These are phyloP conservation scores for Manihot esculenta DNA, from an alignment of 441 rosid species.

Conservation along the genomic window DNA sequence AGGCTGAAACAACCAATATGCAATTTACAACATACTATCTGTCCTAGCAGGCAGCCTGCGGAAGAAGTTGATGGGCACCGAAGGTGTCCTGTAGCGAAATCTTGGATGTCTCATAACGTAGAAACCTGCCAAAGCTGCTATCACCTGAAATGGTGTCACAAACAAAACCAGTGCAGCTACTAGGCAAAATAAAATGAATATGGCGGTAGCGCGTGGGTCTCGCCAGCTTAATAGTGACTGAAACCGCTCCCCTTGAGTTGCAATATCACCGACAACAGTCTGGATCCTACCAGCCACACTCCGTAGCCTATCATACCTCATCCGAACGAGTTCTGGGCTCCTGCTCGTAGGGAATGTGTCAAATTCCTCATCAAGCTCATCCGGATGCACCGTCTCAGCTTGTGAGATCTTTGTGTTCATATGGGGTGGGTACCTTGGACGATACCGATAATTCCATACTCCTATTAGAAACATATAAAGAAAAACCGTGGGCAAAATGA, in stretches of 20 bases:
- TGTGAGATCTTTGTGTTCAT: constrained; percentile 94
- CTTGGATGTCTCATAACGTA: constrained; percentile 87
- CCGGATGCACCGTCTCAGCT: constrained; percentile 81
- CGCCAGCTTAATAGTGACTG: constrained; percentile 92
- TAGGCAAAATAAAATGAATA: constrained; percentile 66
- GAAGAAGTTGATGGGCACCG: constrained; percentile 86
- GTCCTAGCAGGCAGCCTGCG: constrained; percentile 83
- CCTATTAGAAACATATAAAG: constrained; percentile 95
- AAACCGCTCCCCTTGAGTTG: constrained; percentile 86
- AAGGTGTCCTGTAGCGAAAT: constrained; percentile 76
- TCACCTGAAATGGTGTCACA: constrained; percentile 82
- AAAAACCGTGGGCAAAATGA: constrained; percentile 80
- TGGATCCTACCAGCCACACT: constrained; percentile 92
- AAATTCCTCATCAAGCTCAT: constrained; percentile 93
- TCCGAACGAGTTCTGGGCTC: constrained; percentile 67
- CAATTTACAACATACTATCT: constrained; percentile 70
- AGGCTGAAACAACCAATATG: constrained; percentile 11
- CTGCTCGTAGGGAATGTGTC: constrained; percentile 82
- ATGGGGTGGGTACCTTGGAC: constrained; percentile 91
- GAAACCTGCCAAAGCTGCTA: constrained; percentile 77
- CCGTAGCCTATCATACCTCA: constrained; percentile 88
- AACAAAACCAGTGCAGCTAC: constrained; percentile 74
- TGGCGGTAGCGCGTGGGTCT: constrained; percentile 82
- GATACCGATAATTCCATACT: constrained; percentile 80
- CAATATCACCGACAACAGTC: constrained; percentile 85